Conservation (phyloP, 2,329 filamentous ascomycete genomes). For the Dactylella cylindrospora region DNA sequence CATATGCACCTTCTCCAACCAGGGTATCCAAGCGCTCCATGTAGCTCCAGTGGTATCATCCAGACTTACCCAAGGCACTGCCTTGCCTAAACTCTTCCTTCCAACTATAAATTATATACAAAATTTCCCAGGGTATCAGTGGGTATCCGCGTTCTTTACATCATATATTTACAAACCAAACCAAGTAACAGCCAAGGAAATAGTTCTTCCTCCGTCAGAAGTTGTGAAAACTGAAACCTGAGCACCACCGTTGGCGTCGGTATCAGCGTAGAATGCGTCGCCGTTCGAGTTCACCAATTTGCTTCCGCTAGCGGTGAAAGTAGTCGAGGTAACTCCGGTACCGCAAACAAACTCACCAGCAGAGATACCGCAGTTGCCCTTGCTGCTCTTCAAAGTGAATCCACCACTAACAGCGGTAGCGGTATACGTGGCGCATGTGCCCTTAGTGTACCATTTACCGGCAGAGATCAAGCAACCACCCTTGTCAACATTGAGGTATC, state of each 20-base stretch:
- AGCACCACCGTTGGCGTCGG: constrained; percentile 23
- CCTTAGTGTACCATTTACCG: constrained; percentile 68
- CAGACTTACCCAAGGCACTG: too few relatives aligned
- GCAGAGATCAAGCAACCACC: constrained; percentile 67
- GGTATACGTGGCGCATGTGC: constrained; percentile 68
- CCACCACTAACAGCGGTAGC: constrained; percentile 57
- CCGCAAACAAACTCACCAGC: constrained; percentile 51
- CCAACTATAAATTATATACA: too few relatives aligned
- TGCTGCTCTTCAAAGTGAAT: constrained; percentile 62
- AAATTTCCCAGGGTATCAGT: too few relatives aligned
- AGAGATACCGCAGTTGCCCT: constrained; percentile 62
- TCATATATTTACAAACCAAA: constrained; percentile 17
- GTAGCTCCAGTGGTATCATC: too few relatives aligned
- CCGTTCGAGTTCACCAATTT: constrained; percentile 12
- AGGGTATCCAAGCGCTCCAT: too few relatives aligned
- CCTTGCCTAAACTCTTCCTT: too few relatives aligned
- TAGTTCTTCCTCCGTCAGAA: constrained; percentile 1
- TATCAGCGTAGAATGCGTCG: constrained; percentile 9
- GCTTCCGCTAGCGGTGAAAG: constrained; percentile 26
- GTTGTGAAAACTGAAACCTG: constrained; percentile 23
- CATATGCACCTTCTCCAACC: too few relatives aligned
- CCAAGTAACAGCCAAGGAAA: constrained; percentile 19
- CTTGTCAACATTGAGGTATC: constrained; percentile 62
- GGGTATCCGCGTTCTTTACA: too few relatives aligned
- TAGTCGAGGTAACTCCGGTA: constrained; percentile 34